phyloP scores from a whole-genome alignment of 441 rosid species.

The Pelargonium australe region DNA sequence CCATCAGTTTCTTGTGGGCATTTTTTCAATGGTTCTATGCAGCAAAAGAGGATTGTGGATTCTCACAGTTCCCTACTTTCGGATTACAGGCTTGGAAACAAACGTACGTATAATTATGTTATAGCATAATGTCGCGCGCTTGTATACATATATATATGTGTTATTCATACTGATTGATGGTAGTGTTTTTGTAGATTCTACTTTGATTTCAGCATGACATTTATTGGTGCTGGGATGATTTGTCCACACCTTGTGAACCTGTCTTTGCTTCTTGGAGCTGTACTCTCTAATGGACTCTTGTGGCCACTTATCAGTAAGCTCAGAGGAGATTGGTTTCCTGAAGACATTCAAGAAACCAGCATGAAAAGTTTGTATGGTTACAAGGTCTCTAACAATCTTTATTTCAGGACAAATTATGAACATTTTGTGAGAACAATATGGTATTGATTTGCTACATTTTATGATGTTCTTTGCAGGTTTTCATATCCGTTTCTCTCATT shows the following conservation, averaged over 20 bases:
- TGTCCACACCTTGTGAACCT: constrained; percentile 82
- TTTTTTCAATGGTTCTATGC: constrained; percentile 90
- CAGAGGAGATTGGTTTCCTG: constrained; percentile 76
- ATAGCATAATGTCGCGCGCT: no score
- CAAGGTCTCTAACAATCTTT: constrained; percentile 37
- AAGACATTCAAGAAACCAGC: constrained; percentile 42
- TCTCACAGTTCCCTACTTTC: constrained; percentile 73
- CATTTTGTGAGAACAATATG: not conserved
- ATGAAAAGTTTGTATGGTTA: constrained; percentile 81
- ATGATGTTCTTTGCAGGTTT: constrained; percentile 47
- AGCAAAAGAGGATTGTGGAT: constrained; percentile 74
- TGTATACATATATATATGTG: no score
- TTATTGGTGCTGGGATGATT: constrained; percentile 89
- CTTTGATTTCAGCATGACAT: constrained; percentile 84
- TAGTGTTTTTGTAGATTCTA: constrained; percentile 51
- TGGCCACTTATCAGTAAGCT: constrained; percentile 66
- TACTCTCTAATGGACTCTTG: constrained; percentile 85
- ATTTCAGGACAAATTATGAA: not conserved
- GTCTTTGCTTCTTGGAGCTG: constrained; percentile 74
- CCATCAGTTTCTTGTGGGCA: constrained; percentile 78
- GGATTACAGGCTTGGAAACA: constrained; percentile 73
- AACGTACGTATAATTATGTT: constrained; percentile 37
- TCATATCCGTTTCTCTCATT: constrained; percentile 71
- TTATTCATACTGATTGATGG: constrained; percentile 12
- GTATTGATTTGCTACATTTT: not conserved